These are phyloP conservation scores for Lecanicillium sp. DNA, from an alignment of 2,329 filamentous ascomycete genomes.

Conservation along the genomic window DNA sequence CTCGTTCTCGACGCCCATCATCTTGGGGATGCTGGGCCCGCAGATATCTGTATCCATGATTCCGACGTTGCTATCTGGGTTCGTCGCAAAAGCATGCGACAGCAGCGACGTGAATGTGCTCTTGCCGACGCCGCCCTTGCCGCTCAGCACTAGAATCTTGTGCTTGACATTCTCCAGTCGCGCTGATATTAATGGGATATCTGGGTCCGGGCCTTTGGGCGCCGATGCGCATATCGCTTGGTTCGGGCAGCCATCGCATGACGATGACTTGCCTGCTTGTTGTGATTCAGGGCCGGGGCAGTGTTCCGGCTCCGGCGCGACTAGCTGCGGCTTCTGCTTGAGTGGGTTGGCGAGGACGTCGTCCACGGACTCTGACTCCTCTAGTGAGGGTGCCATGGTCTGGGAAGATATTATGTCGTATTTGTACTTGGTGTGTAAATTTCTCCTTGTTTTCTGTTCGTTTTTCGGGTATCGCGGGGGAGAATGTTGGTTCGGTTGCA, in stretches of 20 bases:
- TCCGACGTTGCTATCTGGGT: conserved; percentile 72
- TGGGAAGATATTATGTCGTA: neutral
- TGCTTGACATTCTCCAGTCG: conserved; percentile 77
- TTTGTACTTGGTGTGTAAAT: neutral
- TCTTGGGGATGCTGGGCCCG: conserved; percentile 92
- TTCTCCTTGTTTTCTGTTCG: no score
- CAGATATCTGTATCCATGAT: conserved; percentile 99
- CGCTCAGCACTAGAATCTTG: conserved; percentile 87
- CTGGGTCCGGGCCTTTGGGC: conserved; percentile 91
- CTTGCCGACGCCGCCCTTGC: conserved; percentile 96
- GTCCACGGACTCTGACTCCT: conserved; percentile 58
- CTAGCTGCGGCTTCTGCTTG: conserved; percentile 72
- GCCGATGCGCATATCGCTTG: conserved; percentile 90
- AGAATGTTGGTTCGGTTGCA: no score
- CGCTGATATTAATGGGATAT: conserved; percentile 80
- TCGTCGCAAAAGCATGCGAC: conserved; percentile 79
- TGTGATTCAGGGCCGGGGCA: conserved; percentile 86
- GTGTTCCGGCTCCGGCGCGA: conserved; percentile 94
- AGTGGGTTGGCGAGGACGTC: conserved; percentile 70
- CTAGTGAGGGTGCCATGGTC: conserved; percentile 72
- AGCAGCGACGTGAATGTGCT: conserved; percentile 87
- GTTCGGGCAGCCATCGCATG: conserved; percentile 92
- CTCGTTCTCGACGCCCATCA: conserved; percentile 95
- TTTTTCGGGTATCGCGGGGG: neutral
- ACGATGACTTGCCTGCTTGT: conserved; percentile 63